Conservation (phyloP, 768 basidiomycete genomes). For the Psilocybe cubensis region DNA sequence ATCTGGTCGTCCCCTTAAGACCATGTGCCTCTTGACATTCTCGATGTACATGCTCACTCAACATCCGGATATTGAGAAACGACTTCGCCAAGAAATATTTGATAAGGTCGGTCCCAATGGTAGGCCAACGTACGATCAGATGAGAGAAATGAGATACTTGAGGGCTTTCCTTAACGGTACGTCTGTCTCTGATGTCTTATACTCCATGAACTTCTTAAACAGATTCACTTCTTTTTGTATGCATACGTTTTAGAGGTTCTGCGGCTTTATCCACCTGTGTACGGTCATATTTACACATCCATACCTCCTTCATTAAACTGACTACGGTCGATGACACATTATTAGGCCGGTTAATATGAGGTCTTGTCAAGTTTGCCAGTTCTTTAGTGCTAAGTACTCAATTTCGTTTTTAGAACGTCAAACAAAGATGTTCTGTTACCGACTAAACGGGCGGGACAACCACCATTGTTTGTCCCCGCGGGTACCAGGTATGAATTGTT, state of each 20-base stretch:
- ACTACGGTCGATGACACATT: not conserved
- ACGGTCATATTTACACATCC: conserved; percentile 8
- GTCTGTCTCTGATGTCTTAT: not conserved
- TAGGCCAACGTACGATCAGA: conserved; percentile 46
- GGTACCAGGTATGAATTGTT: conserved; percentile 18
- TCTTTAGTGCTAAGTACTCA: not conserved
- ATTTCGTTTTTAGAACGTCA: conserved; percentile 8
- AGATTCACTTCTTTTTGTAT: no score
- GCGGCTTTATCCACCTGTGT: conserved; percentile 41
- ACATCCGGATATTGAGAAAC: conserved; percentile 39
- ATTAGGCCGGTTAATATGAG: conserved; percentile 16
- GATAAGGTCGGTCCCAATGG: conserved; percentile 37
- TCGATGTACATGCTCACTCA: conserved; percentile 46
- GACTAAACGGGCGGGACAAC: conserved; percentile 19
- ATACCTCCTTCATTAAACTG: not conserved
- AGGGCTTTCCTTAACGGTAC: conserved; percentile 36
- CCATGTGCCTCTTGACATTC: conserved; percentile 43
- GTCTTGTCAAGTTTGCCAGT: not conserved
- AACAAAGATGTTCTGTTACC: conserved; percentile 22
- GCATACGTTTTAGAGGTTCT: conserved; percentile 40
- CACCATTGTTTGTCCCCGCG: conserved; percentile 27
- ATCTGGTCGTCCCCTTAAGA: conserved; percentile 26
- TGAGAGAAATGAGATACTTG: conserved; percentile 48
- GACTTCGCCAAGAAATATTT: conserved; percentile 44
- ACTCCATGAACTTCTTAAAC: no score